These are phyloP conservation scores for Blastobotrys petasosporus DNA, from an alignment of 1,139 yeast genomes.

Conservation along the genomic window DNA sequence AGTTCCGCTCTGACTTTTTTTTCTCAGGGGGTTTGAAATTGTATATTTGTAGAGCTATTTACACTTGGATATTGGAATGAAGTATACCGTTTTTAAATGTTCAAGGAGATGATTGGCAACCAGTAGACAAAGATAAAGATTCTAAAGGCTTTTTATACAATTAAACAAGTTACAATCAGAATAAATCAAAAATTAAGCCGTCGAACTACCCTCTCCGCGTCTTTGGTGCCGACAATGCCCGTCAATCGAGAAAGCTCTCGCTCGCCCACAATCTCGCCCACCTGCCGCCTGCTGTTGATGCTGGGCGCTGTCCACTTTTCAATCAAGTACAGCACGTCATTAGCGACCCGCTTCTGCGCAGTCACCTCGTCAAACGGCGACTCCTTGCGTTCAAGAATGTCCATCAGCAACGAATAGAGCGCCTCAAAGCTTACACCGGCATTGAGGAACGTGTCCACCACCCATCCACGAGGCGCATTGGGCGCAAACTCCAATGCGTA, in stretches of 20 bases:
- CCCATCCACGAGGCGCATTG: constrained; percentile 46
- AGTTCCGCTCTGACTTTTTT: not conserved
- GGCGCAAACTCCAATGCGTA: constrained; percentile 37
- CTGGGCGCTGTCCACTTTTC: constrained; percentile 20
- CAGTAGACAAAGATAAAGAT: not conserved
- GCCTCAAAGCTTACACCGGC: constrained; percentile 73
- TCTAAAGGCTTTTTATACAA: not conserved
- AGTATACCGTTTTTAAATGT: too few species aligned
- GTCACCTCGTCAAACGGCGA: constrained; percentile 31
- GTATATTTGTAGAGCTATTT: too few species aligned
- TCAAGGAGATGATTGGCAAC: too few species aligned
- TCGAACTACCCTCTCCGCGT: constrained; percentile 5
- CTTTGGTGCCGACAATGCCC: constrained; percentile 11
- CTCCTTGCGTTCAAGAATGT: constrained; percentile 50
- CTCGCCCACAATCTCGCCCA: constrained; percentile 2
- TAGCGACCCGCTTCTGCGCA: constrained; percentile 24
- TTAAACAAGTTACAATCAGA: too few species aligned
- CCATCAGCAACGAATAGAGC: constrained; percentile 60
- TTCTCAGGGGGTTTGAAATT: too few species aligned
- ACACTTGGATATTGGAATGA: too few species aligned
- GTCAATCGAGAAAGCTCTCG: constrained; percentile 9
- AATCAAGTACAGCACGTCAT: constrained; percentile 27
- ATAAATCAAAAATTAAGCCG: constrained; percentile 2
- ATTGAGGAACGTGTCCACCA: constrained; percentile 63
- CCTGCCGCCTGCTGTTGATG: not conserved